These are phyloP conservation scores for Alternaria incomplexa DNA, from an alignment of 2,329 filamentous ascomycete species.

Conservation along the genomic window DNA sequence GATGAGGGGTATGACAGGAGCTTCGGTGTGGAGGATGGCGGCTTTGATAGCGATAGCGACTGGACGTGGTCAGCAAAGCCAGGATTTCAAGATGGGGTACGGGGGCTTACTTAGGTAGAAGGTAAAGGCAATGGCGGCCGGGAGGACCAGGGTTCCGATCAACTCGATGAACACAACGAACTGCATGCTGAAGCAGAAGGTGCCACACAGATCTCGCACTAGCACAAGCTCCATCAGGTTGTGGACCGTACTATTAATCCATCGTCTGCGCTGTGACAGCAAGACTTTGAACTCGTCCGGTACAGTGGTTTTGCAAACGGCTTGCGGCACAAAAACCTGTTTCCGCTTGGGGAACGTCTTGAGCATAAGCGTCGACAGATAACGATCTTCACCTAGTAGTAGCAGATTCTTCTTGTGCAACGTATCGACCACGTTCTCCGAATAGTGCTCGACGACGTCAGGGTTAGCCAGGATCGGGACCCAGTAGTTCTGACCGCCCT, in stretches of 20 bases:
- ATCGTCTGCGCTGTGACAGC: conserved; percentile 91
- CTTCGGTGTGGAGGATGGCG: conserved; percentile 60
- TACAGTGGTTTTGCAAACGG: conserved; percentile 97
- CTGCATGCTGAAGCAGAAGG: conserved; percentile 99
- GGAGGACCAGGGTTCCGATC: conserved; percentile 90
- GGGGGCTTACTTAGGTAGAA: conserved; percentile 84
- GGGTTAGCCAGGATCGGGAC: conserved; percentile 98
- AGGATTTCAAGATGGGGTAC: conserved; percentile 1
- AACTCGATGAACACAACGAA: conserved; percentile 97
- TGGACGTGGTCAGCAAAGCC: conserved; percentile 49
- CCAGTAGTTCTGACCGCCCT: conserved; percentile 99
- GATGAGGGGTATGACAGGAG: conserved; percentile 88
- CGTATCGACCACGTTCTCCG: conserved; percentile 97
- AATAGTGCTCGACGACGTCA: conserved; percentile 98
- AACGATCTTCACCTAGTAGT: conserved; percentile 90
- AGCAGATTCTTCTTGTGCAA: conserved; percentile 97
- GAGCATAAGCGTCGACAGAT: conserved; percentile 95
- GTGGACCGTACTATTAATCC: conserved; percentile 99
- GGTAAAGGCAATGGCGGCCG: conserved; percentile 95
- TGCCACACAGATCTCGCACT: conserved; percentile 94
- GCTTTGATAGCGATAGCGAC: conserved; percentile 84
- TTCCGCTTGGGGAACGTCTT: conserved; percentile 99
- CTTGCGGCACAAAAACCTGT: conserved; percentile 97
- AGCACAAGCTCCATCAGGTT: conserved; percentile 97
- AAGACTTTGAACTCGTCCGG: conserved; percentile 91